Evolutionary conservation across 2,329 filamentous ascomycete species (phyloP).

Genomic region (Aspergillus ochraceoroseus): DNA sequence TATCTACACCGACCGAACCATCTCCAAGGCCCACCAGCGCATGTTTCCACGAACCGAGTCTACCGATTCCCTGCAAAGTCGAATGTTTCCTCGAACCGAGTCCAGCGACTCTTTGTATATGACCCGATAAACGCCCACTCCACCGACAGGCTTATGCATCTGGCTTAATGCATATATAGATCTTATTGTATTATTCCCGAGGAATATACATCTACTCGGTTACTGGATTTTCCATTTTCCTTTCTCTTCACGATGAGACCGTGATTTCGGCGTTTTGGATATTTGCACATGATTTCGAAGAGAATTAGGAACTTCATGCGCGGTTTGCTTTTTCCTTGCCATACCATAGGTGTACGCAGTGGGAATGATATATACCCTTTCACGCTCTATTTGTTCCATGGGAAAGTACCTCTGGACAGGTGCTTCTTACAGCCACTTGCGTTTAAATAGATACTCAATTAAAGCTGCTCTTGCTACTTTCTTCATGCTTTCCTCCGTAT

Average conservation of each 20-base stretch:
- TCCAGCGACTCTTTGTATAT: constrained; percentile 37
- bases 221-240: constrained; percentile 2
- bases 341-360: constrained; percentile 11
- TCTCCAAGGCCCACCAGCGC: constrained; percentile 36
- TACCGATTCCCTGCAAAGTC: constrained; percentile 34
- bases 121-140: constrained; percentile 25
- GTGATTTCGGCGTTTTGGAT: constrained; percentile 8
- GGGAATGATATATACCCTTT: constrained; percentile 5
- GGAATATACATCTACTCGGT: constrained; percentile 3
- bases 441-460: no score
- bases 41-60: constrained; percentile 37
- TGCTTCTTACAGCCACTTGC: no score
- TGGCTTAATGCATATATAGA: constrained; percentile 6
- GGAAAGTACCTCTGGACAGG: no score
- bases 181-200: neutral
- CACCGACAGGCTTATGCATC: constrained; percentile 1
- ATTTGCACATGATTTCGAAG: constrained; percentile 1
- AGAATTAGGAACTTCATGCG: neutral
- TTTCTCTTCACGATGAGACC: neutral
- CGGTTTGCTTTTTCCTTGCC: neutral
- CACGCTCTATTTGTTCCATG: neutral
- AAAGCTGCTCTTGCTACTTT: no score
- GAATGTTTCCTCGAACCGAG: constrained; percentile 35
- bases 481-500: no score
- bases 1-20: constrained; percentile 35